Conservation (phyloP, 2,329 filamentous ascomycete genomes). For the Endocalyx cinctus region DNA sequence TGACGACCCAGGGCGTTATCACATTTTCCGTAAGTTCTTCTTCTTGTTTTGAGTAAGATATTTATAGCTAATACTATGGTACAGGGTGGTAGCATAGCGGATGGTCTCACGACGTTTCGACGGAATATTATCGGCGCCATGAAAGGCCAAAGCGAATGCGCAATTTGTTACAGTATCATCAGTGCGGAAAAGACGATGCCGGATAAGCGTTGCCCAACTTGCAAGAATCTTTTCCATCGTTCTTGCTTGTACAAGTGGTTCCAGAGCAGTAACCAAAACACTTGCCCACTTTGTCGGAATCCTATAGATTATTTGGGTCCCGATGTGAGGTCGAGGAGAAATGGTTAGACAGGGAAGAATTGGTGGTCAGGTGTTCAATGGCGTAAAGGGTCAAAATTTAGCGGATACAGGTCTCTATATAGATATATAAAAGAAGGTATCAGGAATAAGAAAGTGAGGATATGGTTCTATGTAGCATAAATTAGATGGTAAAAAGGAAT, state of each 20-base stretch:
- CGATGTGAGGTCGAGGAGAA: too few relatives aligned
- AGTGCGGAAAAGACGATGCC: conserved; percentile 84
- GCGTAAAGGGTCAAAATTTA: too few relatives aligned
- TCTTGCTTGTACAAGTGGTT: conserved; percentile 96
- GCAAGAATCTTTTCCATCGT: conserved; percentile 89
- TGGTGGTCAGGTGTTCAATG: too few relatives aligned
- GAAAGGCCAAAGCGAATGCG: conserved; percentile 91
- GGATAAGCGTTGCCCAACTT: conserved; percentile 86
- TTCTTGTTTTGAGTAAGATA: too few relatives aligned
- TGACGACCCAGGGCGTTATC: conserved; percentile 86
- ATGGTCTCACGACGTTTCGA: conserved; percentile 80
- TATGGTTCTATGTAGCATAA: too few relatives aligned
- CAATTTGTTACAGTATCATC: conserved; percentile 95
- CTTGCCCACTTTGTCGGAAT: conserved; percentile 88
- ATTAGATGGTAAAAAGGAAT: too few relatives aligned
- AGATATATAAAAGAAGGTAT: too few relatives aligned
- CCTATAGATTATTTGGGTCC: conserved; percentile 61
- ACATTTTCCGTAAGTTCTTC: conserved; percentile 74
- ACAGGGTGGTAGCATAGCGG: conserved; percentile 77
- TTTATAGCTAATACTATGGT: too few relatives aligned
- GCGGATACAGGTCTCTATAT: too few relatives aligned
- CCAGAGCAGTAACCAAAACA: conserved; percentile 84
- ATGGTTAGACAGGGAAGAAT: too few relatives aligned
- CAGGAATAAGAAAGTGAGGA: too few relatives aligned
- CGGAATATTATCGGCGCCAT: conserved; percentile 82